phyloP scores from a whole-genome alignment of 2,329 filamentous ascomycete species.

The Aureobasidium mangrovei region DNA sequence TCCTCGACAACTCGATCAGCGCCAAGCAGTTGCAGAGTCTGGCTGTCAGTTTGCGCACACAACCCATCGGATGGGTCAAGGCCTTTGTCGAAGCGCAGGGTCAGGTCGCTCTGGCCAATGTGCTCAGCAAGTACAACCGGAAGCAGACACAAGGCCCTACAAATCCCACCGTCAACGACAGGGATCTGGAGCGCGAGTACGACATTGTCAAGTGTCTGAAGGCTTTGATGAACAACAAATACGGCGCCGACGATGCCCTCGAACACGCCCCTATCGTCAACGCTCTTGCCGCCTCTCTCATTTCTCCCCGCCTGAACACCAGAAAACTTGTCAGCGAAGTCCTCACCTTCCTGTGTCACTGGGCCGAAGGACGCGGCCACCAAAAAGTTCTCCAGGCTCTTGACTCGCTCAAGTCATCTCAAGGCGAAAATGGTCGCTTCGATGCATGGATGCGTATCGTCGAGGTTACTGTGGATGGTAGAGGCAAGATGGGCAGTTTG shows the following conservation, averaged over 20 bases:
- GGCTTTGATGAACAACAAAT: slow-evolving; percentile 98
- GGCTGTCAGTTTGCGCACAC: slow-evolving; percentile 87
- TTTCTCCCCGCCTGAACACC: slow-evolving; percentile 81
- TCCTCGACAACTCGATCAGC: slow-evolving; percentile 92
- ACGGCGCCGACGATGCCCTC: slow-evolving; percentile 91
- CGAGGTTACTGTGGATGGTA: slow-evolving; percentile 91
- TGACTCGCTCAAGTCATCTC: slow-evolving; percentile 79
- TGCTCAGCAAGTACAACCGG: slow-evolving; percentile 87
- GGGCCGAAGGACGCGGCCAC: slow-evolving; percentile 81
- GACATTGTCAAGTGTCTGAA: slow-evolving; percentile 97
- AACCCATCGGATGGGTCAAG: slow-evolving; percentile 95
- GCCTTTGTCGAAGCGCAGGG: slow-evolving; percentile 95
- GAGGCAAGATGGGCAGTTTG: slow-evolving; percentile 96
- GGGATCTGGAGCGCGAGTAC: slow-evolving; percentile 83
- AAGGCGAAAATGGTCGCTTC: slow-evolving; percentile 89
- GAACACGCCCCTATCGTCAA: slow-evolving; percentile 83
- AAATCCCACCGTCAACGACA: slow-evolving; percentile 54
- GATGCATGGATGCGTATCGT: slow-evolving; percentile 98
- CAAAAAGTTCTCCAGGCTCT: slow-evolving; percentile 88
- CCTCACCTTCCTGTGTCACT: slow-evolving; percentile 90
- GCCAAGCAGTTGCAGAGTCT: slow-evolving; percentile 86
- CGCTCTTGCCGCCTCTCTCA: slow-evolving; percentile 75
- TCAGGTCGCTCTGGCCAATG: slow-evolving; percentile 88
- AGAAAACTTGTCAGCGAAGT: slow-evolving; percentile 94
- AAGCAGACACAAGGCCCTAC: slow-evolving; percentile 67